These are phyloP conservation scores for Cyberlindnera americana DNA, from an alignment of 805 yeast genomes.

Conservation along the genomic window DNA sequence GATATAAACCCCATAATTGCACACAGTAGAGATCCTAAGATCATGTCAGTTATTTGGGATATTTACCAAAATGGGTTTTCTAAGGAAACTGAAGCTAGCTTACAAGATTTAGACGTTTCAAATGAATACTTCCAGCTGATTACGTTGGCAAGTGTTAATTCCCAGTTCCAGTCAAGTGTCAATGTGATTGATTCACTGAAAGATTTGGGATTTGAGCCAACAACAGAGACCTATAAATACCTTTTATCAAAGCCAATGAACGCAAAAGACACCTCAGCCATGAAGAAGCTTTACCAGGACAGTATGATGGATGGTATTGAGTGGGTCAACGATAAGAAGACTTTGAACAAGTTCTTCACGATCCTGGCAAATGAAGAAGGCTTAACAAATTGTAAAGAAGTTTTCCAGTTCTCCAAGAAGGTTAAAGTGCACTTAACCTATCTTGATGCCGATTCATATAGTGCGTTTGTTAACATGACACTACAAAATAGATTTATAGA, in stretches of 20 bases:
- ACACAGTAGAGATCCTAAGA: background rate
- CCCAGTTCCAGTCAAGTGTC: no score
- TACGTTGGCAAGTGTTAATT: constrained; percentile 8
- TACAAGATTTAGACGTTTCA: background rate
- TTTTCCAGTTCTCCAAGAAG: constrained; percentile 37
- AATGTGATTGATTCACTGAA: constrained; percentile 7
- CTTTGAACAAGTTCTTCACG: constrained; percentile 29
- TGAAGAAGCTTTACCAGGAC: constrained; percentile 32
- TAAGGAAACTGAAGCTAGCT: background rate
- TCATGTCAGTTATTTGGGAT: constrained; percentile 2
- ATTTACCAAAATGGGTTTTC: constrained; percentile 4
- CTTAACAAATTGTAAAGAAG: constrained; percentile 10
- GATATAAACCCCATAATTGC: background rate
- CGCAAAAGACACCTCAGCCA: no score
- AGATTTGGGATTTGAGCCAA: constrained; percentile 2
- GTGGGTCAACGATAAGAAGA: constrained; percentile 33
- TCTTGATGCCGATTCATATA: constrained; percentile 37
- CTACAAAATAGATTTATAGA: constrained; percentile 33
- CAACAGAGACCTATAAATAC: constrained; percentile 12
- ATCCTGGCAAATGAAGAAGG: constrained; percentile 29
- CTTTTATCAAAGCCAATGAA: no score
- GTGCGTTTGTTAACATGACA: constrained; percentile 35
- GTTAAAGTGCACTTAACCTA: constrained; percentile 38
- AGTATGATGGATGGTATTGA: constrained; percentile 37
- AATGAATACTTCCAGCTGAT: constrained; percentile 2